These are phyloP conservation scores for Tirmania nivea DNA, from an alignment of 495 filamentous ascomycete species.

Conservation along the genomic window DNA sequence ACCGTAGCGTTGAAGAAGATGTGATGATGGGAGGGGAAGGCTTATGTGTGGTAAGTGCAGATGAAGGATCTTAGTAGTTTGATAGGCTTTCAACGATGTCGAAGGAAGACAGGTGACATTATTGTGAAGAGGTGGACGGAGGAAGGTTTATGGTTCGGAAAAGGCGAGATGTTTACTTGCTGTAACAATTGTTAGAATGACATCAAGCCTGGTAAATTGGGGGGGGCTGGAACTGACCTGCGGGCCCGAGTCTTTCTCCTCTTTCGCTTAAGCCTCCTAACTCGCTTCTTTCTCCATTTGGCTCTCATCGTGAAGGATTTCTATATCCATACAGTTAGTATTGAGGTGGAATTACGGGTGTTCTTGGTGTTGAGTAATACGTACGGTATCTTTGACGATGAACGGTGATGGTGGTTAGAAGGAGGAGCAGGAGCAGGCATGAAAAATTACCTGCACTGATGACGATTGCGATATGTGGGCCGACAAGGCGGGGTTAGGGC, in stretches of 20 bases:
- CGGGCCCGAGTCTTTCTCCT: slow-evolving; percentile 31
- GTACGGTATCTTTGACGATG: neutral
- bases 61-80: no score
- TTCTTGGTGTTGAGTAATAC: neutral
- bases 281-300: slow-evolving; percentile 32
- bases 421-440: neutral
- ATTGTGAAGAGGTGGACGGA: no score
- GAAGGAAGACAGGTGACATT: no score
- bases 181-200: neutral
- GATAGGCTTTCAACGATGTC: no score
- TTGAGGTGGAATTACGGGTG: neutral
- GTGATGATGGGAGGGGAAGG: no score
- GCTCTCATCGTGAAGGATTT: slow-evolving; percentile 26
- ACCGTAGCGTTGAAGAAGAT: no score
- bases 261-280: slow-evolving; percentile 30
- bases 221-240: slow-evolving; percentile 17
- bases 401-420: neutral
- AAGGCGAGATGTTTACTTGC: neutral
- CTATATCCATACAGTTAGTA: neutral
- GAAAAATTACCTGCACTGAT: neutral
- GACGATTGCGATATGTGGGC: neutral
- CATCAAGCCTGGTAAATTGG: neutral
- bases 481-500: neutral
- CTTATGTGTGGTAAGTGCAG: no score
- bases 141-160: no score